Percentiles rank a stretch among this genome's conserved stretches.
These are phyloP conservation scores for Babesia ovis DNA, from an alignment of 169 alveolate genomes.

Conservation along the genomic window DNA sequence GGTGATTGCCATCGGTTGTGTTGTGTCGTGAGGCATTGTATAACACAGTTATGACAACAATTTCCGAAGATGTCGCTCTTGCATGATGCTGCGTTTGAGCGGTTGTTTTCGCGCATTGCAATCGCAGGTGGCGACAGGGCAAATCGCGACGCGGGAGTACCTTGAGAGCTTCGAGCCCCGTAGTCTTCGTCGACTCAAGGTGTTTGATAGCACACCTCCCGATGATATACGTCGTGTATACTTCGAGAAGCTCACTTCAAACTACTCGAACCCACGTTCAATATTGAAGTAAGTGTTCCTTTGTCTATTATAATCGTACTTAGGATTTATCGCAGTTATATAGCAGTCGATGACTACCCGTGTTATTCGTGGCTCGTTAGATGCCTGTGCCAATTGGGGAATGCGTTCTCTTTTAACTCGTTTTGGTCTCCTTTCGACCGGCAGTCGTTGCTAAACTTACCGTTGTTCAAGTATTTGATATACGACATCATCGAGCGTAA, in stretches of 20 bases:
- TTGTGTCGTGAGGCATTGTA: not conserved
- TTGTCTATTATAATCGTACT: not conserved
- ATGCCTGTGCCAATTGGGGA: conserved; percentile 84
- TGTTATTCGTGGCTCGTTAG: conserved; percentile 84
- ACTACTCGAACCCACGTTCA: conserved; percentile 80
- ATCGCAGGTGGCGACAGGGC: conserved; percentile 62
- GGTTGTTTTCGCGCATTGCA: conserved; percentile 45
- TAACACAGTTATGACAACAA: not conserved
- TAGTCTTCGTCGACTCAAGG: conserved; percentile 65
- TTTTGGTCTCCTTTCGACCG: conserved; percentile 84
- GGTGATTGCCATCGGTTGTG: not conserved
- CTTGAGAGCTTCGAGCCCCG: conserved; percentile 66
- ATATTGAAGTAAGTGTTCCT: conserved; percentile 65
- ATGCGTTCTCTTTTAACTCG: conserved; percentile 83
- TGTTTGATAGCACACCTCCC: conserved; percentile 78
- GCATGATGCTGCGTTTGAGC: conserved; percentile 44
- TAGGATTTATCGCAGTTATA: conserved; percentile 81
- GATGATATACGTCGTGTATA: conserved; percentile 70
- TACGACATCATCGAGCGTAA: conserved; percentile 79
- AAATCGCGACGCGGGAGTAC: conserved; percentile 69
- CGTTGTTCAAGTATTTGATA: conserved; percentile 77
- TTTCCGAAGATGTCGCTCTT: not conserved
- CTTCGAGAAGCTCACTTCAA: conserved; percentile 72
- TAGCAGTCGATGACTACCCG: conserved; percentile 80
- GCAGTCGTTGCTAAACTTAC: conserved; percentile 74